phyloP scores from a whole-genome alignment of 768 basidiomycete species.

The Nidularia pulvinata region DNA sequence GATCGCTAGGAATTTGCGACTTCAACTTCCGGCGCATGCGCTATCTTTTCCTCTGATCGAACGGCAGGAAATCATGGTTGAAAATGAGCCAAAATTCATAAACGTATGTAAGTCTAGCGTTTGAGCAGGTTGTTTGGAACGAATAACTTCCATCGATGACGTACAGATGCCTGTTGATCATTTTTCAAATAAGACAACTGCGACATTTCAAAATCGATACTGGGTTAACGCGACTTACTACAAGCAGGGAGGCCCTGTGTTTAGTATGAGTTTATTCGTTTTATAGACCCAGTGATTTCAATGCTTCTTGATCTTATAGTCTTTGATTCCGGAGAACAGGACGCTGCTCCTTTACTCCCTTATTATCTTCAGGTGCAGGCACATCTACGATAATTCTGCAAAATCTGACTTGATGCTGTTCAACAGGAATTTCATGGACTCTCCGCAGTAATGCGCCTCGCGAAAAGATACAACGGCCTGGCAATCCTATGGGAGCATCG shows the following conservation, averaged over 20 bases:
- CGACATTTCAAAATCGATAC: constrained; percentile 43
- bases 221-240: constrained; percentile 51
- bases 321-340: constrained; percentile 51
- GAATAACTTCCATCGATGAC: neutral
- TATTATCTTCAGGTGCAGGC: constrained; percentile 41
- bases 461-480: constrained; percentile 42
- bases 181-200: constrained; percentile 25
- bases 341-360: constrained; percentile 43
- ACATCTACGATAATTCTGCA: neutral
- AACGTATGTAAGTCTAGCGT: neutral
- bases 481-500: constrained; percentile 53
- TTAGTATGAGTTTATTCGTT: constrained; percentile 25
- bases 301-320: constrained; percentile 20
- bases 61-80: neutral
- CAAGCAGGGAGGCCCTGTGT: constrained; percentile 44
- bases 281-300: neutral
- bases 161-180: constrained; percentile 46
- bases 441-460: constrained; percentile 45
- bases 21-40: too few relatives aligned
- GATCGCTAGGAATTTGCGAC: too few relatives aligned
- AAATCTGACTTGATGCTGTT: neutral
- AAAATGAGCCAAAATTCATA: constrained; percentile 1
- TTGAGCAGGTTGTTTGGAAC: too few relatives aligned
- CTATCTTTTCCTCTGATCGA: too few relatives aligned
- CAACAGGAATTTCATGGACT: constrained; percentile 45